Percentiles rank a stretch among this genome's conserved stretches.
These are phyloP conservation scores for Heracleum sosnowskyi DNA, from an alignment of 129 eudicot genomes.

Conservation along the genomic window DNA sequence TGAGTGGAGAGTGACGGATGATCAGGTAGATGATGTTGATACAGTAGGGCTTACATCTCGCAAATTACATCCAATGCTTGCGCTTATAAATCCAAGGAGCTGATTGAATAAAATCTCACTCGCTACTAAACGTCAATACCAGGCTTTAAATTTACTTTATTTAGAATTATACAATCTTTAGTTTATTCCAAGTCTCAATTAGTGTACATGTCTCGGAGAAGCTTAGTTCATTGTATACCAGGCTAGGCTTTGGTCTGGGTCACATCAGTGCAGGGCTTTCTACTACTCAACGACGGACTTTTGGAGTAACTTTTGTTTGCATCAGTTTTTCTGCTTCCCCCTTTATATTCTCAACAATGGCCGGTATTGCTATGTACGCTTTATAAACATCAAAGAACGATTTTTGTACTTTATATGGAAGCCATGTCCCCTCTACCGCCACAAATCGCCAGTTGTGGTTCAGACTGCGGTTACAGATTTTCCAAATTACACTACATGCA, in stretches of 20 bases:
- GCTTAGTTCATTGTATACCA: background rate
- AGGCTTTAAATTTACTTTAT: background rate
- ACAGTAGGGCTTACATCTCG: conserved; percentile 46
- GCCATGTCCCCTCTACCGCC: too few species aligned
- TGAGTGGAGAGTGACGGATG: conserved; percentile 47
- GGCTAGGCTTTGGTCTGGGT: background rate
- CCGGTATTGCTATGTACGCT: too few species aligned
- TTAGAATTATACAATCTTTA: background rate
- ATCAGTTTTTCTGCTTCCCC: too few species aligned
- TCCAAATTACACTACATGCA: too few species aligned
- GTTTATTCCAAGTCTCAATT: background rate
- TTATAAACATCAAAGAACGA: too few species aligned
- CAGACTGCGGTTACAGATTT: too few species aligned
- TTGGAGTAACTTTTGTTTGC: too few species aligned
- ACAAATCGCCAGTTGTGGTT: too few species aligned
- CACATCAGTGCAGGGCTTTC: background rate
- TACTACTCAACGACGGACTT: too few species aligned
- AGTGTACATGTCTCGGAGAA: background rate
- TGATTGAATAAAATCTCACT: background rate
- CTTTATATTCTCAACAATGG: too few species aligned
- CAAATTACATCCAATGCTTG: conserved; percentile 56
- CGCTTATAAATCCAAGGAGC: conserved; percentile 31
- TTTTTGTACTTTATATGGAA: too few species aligned
- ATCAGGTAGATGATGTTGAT: conserved; percentile 29
- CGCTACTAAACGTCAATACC: background rate